These are phyloP conservation scores for Cryptosporidium baileyi DNA, from an alignment of 169 alveolate genomes.

Conservation along the genomic window DNA sequence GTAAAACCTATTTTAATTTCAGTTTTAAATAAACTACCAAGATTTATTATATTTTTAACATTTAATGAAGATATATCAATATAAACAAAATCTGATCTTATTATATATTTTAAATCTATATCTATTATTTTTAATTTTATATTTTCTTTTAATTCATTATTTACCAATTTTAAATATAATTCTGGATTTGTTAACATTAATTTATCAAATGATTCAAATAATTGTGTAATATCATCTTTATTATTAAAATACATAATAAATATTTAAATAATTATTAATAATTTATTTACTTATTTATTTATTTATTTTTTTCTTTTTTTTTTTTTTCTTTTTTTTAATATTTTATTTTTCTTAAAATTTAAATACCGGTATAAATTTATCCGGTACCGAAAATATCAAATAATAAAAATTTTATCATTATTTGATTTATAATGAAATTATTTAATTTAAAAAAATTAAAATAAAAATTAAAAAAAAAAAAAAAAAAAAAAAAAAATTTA, in stretches of 20 bases:
- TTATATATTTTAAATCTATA: background rate
- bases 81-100: slow-evolving; percentile 8
- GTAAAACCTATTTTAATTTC: slow-evolving; percentile 40
- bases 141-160: slow-evolving; percentile 18
- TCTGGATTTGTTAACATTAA: slow-evolving; percentile 48
- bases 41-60: background rate
- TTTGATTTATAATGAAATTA: too few species aligned
- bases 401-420: too few species aligned
- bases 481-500: background rate
- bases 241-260: too few species aligned
- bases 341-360: too few species aligned
- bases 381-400: too few species aligned
- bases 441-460: too few species aligned
- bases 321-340: too few species aligned
- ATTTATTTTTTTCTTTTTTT: too few species aligned
- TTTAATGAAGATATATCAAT: slow-evolving; percentile 25
- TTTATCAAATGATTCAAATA: slow-evolving; percentile 12
- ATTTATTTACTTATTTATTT: background rate
- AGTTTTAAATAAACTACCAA: background rate
- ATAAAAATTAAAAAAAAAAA: background rate
- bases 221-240: background rate
- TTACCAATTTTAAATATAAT: slow-evolving; percentile 19
- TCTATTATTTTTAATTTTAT: background rate
- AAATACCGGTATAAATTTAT: too few species aligned
- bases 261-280: too few species aligned